Base-by-base conservation (phyloP, 1,284 basidiomycete species). In the Irpex sp. region DNA sequence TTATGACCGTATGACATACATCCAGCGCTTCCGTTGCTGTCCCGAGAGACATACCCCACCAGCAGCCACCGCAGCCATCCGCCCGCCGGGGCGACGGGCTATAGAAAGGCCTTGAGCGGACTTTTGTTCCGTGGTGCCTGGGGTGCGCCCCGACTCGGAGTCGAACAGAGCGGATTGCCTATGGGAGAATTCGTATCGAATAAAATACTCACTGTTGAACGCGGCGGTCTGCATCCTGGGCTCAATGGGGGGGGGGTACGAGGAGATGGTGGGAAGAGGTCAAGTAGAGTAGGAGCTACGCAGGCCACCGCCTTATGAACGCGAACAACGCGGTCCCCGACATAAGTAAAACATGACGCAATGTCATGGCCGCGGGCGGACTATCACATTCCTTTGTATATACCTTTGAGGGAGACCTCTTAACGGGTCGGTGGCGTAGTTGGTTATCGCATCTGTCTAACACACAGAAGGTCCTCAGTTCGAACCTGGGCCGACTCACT, bases 361-460 rank as follows among this genome's bases (percentile, higher is more conserved):
- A 44, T 44, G 38, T 26, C 21, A 26, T 26, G 21, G 1, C 21
- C 21, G 21, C 21, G 21, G 21, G 21, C 21, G 21, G n/a, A n/a
- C n/a, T n/a, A n/a, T n/a, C n/a, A n/a, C n/a, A n/a, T n/a, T n/a
- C n/a, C n/a, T n/a, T n/a, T n/a, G n/a, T n/a, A n/a, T n/a, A n/a
- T n/a, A n/a, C n/a, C n/a, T n/a, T n/a, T 26, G 21, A 3, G 21
- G 21, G 3, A 26, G 21, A 26, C 21, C 21, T 26, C 1, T 26
- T 3, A 21, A 19, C 19, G 72, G 71, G 69, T 74, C 72, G 71
- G 67, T 88, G 87, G 87, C 85, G 86, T 88, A 88, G 87, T 86
- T 88, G 86, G 87, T 88, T 87, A 87, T 86, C 85, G 84, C 85
- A 85, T 86, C 85, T 86, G 85, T 86, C 85, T 85, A 85, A 84